Evolutionary conservation across 2,329 filamentous ascomycete genomes (phyloP).

Genomic region (Coleophoma eucalyptorum): DNA sequence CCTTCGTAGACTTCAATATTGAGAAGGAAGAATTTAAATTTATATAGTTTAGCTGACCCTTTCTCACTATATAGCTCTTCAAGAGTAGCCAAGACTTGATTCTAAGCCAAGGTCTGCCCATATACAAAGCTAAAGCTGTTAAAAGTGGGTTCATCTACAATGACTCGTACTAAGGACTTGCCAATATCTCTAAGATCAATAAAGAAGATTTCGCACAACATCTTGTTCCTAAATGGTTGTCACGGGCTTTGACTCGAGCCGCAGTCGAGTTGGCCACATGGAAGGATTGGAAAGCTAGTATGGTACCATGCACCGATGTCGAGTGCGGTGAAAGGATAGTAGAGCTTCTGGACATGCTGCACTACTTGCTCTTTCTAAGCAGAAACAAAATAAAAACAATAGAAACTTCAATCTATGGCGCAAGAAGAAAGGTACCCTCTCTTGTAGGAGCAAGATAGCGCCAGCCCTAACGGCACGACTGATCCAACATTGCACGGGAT

Average conservation of each 20-base stretch:
- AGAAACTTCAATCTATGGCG: no score
- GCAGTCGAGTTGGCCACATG: no score
- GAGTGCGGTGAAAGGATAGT: constrained; percentile 51
- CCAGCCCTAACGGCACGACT: constrained; percentile 2
- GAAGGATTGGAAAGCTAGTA: constrained; percentile 36
- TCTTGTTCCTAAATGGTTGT: no score
- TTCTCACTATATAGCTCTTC: constrained; percentile 46
- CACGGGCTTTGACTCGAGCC: no score
- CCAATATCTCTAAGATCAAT: no score
- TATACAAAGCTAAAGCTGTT: constrained; percentile 48
- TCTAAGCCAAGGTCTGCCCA: constrained; percentile 39
- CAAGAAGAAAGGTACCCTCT: no score
- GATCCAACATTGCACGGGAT: constrained; percentile 44
- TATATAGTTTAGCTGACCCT: constrained; percentile 22
- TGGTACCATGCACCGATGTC: constrained; percentile 58
- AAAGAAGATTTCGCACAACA: no score
- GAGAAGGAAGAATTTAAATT: no score
- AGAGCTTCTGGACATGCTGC: no score
- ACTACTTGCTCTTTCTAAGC: no score
- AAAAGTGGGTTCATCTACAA: constrained; percentile 46
- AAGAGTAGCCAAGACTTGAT: constrained; percentile 40
- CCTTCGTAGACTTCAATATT: no score
- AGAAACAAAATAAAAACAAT: no score
- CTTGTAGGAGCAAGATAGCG: constrained; percentile 35
- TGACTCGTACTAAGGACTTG: constrained; percentile 44